Conservation (phyloP, 164 flowering plant species). For the Hamamelis virginiana region DNA sequence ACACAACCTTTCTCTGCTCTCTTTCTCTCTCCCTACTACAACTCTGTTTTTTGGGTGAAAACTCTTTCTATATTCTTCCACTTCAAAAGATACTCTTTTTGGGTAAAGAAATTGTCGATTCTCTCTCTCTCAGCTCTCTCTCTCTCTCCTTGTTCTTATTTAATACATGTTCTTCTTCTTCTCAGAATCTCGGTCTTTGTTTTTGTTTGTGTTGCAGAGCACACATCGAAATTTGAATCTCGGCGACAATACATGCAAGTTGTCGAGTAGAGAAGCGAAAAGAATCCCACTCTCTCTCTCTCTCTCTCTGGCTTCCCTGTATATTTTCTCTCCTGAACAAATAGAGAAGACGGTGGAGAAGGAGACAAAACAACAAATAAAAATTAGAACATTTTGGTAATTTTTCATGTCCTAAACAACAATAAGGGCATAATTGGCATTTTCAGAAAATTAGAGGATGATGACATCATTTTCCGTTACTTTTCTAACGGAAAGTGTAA, state of each 20-base stretch:
- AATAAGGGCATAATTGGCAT: too few species aligned
- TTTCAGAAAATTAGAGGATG: too few species aligned
- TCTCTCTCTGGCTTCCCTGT: neutral
- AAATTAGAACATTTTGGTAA: too few species aligned
- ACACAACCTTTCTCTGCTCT: too few species aligned
- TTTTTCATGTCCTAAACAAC: too few species aligned
- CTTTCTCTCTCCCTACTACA: too few species aligned
- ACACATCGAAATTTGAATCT: neutral
- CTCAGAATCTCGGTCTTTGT: neutral
- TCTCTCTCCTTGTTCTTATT: neutral
- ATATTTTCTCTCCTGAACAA: neutral
- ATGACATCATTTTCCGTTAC: too few species aligned
- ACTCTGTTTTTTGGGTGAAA: neutral
- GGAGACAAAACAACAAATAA: neutral
- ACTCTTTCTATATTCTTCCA: neutral
- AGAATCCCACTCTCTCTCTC: too few species aligned
- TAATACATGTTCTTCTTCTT: neutral
- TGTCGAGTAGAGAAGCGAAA: neutral
- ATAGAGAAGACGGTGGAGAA: neutral
- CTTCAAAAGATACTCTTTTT: too few species aligned
- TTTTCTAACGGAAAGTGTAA: too few species aligned
- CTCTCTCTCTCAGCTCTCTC: neutral
- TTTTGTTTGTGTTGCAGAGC: neutral
- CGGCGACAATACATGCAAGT: neutral
- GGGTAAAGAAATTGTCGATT: too few species aligned